A percentile compares a stretch with the other conserved stretches of the same genome.
Evolutionary conservation across 2,329 filamentous ascomycete species (phyloP).

Genomic region (Stemphylium lycopersici): DNA sequence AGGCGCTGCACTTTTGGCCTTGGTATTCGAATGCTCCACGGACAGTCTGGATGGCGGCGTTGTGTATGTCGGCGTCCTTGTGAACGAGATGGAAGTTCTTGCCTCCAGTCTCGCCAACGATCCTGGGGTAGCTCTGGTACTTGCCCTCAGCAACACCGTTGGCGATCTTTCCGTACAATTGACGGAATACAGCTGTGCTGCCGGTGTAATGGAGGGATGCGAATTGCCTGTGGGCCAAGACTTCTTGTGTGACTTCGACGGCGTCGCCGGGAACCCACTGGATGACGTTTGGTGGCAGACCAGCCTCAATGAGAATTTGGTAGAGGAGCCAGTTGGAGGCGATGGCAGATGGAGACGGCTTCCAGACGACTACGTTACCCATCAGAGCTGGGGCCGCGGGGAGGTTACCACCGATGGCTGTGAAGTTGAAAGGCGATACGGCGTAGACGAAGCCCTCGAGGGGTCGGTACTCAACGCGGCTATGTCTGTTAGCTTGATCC

Average conservation of each 20-base stretch:
- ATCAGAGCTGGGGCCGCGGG: conserved; percentile 82
- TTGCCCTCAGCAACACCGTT: conserved; percentile 78
- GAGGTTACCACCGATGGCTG: conserved; percentile 89
- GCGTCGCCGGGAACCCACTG: conserved; percentile 93
- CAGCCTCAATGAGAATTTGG: conserved; percentile 88
- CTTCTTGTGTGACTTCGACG: conserved; percentile 78
- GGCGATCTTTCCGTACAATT: conserved; percentile 85
- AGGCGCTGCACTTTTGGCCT: conserved; percentile 89
- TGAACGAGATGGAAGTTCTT: conserved; percentile 94
- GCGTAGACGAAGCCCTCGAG: conserved; percentile 96
- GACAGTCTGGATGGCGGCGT: conserved; percentile 81
- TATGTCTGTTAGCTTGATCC: conserved; percentile 36
- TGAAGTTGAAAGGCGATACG: conserved; percentile 96
- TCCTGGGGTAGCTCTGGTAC: conserved; percentile 84
- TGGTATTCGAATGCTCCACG: conserved; percentile 90
- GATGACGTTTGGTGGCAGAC: conserved; percentile 85
- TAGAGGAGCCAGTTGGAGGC: conserved; percentile 92
- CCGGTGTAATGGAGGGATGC: conserved; percentile 95
- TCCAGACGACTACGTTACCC: conserved; percentile 96
- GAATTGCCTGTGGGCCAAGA: conserved; percentile 79
- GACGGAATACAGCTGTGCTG: conserved; percentile 88
- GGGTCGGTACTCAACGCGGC: conserved; percentile 82
- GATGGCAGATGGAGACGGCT: conserved; percentile 88
- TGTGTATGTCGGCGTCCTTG: conserved; percentile 74
- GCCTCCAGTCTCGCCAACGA: conserved; percentile 88